Base-by-base conservation (phyloP, 805 yeast genomes). In the Nematodospora valgi region DNA sequence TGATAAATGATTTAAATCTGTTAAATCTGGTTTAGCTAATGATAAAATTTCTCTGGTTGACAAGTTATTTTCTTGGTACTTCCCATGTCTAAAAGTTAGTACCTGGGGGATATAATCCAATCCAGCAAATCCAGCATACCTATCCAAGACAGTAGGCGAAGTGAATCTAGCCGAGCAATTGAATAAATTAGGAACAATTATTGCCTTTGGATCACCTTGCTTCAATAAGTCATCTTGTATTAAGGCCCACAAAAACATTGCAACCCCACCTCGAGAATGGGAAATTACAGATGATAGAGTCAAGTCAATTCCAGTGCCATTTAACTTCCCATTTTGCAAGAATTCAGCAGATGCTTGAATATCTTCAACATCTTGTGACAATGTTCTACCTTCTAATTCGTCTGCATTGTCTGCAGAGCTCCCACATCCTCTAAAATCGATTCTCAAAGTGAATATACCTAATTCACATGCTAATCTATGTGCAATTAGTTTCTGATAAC, bases 351-450 rank as follows among this genome's bases (percentile, higher is more conserved):
- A 46, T 5, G 45, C 55, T 34, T 72, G 77, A 27, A 86, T 62
- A 55, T 89, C 96, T 29, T 74, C 79, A 3, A 79, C 43, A 56
- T 89, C 97, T 39, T 76, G 80, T 0, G 52, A 57, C 4, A 88
- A 52, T 0, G 72, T 59, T 34, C 96, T 67, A 0, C 89, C 91
- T 1, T 34, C 31, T 1, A 41, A 22, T 2, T 52, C 47, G 32
- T 61, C 59, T 4, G 49, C 63, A 29, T 59, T 62, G 12, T 68
- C 79, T 16, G 74, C 81, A 3, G 95, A 85, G 38, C 74, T 77
- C 1, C 97, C 98, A 56, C 93, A 82, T 5, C 82, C 84, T 37
- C 96, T 69, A 49, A 89, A 88, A 57, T 89, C 97, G 46, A 88
- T 79, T 44, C 97, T 64, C 32, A 86, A 68, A 3, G 82, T 74